A percentile compares a stretch with the other conserved stretches of the same genome.
Evolutionary conservation across 2,329 filamentous ascomycete species (phyloP).

Genomic region (Aspergillus uvarum): DNA sequence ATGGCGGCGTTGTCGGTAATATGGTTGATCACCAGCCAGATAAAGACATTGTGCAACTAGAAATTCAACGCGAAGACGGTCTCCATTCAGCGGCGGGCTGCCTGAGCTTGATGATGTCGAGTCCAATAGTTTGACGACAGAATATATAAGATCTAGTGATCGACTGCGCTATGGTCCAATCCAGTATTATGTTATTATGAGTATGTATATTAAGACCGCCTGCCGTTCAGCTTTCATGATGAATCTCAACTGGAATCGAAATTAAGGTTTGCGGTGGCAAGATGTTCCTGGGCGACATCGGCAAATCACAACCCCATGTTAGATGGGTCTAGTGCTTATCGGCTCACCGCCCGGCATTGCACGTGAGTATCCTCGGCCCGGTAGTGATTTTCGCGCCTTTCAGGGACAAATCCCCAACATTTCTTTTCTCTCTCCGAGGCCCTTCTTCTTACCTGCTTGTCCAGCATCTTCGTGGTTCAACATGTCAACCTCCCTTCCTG

Average conservation of each 20-base stretch:
- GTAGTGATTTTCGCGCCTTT: constrained; percentile 19
- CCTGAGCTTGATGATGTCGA: too few relatives aligned
- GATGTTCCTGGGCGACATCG: neutral
- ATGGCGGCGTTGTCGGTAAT: too few relatives aligned
- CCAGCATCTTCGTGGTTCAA: neutral
- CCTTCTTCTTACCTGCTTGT: constrained; percentile 6
- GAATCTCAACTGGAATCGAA: neutral
- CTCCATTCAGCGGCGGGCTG: too few relatives aligned
- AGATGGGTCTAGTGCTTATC: constrained; percentile 27
- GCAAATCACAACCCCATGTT: constrained; percentile 17
- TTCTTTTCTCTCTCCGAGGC: constrained; percentile 4
- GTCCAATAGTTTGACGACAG: too few relatives aligned
- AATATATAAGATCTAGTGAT: too few relatives aligned
- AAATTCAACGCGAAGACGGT: too few relatives aligned
- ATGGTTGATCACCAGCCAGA: too few relatives aligned
- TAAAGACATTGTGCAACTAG: too few relatives aligned
- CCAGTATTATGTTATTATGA: too few relatives aligned
- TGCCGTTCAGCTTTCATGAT: too few relatives aligned
- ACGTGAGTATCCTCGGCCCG: constrained; percentile 11
- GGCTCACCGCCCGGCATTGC: constrained; percentile 37
- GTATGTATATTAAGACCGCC: too few relatives aligned
- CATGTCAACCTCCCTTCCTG: constrained; percentile 64
- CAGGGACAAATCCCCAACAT: constrained; percentile 3
- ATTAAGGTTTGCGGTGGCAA: constrained; percentile 12
- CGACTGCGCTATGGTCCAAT: too few relatives aligned